These are phyloP conservation scores for Stachybotrys elegans DNA, from an alignment of 2,329 filamentous ascomycete species.

Conservation along the genomic window DNA sequence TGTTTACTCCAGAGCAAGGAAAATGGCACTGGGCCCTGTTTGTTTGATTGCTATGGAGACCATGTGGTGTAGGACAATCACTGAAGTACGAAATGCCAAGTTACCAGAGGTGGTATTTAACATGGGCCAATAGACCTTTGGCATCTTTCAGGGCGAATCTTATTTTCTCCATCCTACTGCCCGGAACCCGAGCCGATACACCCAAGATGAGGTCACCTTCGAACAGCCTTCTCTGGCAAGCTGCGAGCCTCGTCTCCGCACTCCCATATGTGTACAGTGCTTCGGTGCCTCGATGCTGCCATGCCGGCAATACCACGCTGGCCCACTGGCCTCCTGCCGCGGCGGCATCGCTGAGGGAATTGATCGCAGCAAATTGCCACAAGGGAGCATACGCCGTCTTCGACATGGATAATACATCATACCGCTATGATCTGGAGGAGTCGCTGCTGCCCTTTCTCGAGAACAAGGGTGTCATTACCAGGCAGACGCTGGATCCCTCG, in stretches of 20 bases:
- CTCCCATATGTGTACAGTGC: background rate
- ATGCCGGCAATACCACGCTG: background rate
- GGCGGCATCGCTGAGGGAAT: constrained; percentile 26
- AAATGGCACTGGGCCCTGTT: background rate
- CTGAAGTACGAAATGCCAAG: background rate
- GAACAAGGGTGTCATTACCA: constrained; percentile 32
- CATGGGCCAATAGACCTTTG: background rate
- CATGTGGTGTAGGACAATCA: background rate
- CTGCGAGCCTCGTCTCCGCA: background rate
- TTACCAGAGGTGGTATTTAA: background rate
- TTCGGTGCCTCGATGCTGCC: background rate
- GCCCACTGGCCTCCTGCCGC: constrained; percentile 32
- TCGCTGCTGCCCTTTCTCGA: constrained; percentile 38
- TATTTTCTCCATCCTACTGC: background rate
- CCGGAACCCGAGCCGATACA: background rate
- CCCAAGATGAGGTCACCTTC: background rate
- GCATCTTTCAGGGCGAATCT: background rate
- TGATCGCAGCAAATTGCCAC: constrained; percentile 33
- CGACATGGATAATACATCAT: constrained; percentile 42
- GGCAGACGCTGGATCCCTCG: constrained; percentile 33
- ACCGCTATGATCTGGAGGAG: constrained; percentile 36
- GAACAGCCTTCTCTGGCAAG: background rate
- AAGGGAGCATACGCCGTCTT: constrained; percentile 32
- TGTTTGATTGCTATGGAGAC: background rate
- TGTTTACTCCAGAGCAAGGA: background rate